Conservation (phyloP, 139 green algal genomes). For the Picochlorum sp. region DNA sequence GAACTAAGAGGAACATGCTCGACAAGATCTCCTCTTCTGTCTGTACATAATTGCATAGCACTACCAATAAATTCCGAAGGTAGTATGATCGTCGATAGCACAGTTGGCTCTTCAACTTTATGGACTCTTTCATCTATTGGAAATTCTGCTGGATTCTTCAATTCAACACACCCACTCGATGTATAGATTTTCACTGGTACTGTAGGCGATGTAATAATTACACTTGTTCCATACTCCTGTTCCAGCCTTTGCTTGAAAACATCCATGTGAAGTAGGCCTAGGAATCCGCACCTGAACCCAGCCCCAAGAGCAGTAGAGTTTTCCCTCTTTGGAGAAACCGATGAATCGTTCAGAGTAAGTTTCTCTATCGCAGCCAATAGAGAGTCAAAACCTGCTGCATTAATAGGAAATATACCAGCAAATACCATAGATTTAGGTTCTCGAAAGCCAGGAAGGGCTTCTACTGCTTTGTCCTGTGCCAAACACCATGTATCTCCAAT, state of each 20-base stretch:
- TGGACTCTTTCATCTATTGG: constrained; percentile 28
- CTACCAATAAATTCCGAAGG: constrained; percentile 55
- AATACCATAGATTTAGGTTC: constrained; percentile 79
- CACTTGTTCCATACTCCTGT: constrained; percentile 63
- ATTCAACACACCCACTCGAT: constrained; percentile 4
- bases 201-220: constrained; percentile 77
- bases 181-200: constrained; percentile 56
- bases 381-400: constrained; percentile 50
- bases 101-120: constrained; percentile 69
- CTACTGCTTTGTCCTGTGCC: neutral
- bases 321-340: constrained; percentile 62
- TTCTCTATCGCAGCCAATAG: constrained; percentile 58
- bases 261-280: constrained; percentile 88
- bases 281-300: constrained; percentile 82
- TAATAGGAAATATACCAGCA: constrained; percentile 61
- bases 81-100: constrained; percentile 75
- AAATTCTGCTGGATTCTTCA: constrained; percentile 65
- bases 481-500: constrained; percentile 75
- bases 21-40: constrained; percentile 48
- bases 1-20: constrained; percentile 52
- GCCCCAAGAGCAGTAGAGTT: constrained; percentile 72
- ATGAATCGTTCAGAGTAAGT: constrained; percentile 85
- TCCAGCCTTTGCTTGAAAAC: constrained; percentile 81
- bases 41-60: constrained; percentile 64
- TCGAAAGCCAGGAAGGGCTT: constrained; percentile 56